Conservation (phyloP, 805 yeast genomes). For the Lachancea mirantina region DNA sequence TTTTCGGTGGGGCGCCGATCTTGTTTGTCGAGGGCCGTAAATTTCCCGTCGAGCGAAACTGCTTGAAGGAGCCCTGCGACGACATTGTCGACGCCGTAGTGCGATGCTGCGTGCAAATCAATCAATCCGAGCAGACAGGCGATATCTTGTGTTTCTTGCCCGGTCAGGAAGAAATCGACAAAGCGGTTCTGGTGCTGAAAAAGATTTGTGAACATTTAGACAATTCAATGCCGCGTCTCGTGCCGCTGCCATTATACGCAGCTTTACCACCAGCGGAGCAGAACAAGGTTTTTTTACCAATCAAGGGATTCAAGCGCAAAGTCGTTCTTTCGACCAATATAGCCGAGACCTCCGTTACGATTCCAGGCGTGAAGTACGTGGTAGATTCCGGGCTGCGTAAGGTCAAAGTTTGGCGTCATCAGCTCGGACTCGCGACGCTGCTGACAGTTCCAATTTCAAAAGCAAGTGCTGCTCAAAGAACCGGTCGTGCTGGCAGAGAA, state of each 20-base stretch:
- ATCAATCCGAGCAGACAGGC: conserved; percentile 69
- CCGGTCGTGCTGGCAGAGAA: conserved; percentile 99
- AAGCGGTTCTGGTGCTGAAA: conserved; percentile 56
- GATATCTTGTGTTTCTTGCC: conserved; percentile 90
- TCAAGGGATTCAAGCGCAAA: conserved; percentile 65
- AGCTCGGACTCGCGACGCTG: conserved; percentile 84
- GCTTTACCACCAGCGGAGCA: conserved; percentile 85
- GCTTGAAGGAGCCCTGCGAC: conserved; percentile 55
- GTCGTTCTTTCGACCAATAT: conserved; percentile 89
- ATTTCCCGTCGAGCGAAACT: conserved; percentile 72
- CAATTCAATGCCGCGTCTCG: conserved; percentile 54
- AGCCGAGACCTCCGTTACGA: conserved; percentile 96
- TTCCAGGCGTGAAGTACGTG: conserved; percentile 88
- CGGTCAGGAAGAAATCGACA: conserved; percentile 97
- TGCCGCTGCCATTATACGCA: conserved; percentile 85
- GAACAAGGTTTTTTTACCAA: conserved; percentile 63
- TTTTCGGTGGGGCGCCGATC: conserved; percentile 76
- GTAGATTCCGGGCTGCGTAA: conserved; percentile 89
- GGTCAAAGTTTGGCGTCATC: conserved; percentile 92
- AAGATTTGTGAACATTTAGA: conserved; percentile 57
- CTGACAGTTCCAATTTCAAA: conserved; percentile 88
- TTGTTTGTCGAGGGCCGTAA: conserved; percentile 84
- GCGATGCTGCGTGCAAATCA: conserved; percentile 68
- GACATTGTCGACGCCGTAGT: conserved; percentile 79
- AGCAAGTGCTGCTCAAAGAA: conserved; percentile 90